Percentiles rank a stretch among this genome's conserved stretches.
phyloP scores from a whole-genome alignment of 106 monocot species.

The Dioscorea alata region DNA sequence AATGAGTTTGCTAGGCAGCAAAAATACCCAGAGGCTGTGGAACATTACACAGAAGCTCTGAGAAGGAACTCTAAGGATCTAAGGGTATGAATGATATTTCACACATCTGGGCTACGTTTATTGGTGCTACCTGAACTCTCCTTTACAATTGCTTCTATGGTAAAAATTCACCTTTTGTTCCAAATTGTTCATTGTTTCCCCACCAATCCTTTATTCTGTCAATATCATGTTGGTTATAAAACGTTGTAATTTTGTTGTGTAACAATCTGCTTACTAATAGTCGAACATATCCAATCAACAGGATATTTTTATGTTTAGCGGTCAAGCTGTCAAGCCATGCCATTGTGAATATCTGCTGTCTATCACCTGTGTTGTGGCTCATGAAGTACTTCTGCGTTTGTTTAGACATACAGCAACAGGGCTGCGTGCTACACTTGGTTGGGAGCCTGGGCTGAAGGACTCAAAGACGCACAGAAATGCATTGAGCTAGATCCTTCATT shows the following conservation, averaged over 20 bases:
- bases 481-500: constrained; percentile 93
- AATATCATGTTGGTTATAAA: too few relatives aligned
- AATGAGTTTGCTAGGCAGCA: constrained; percentile 87
- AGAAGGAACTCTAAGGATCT: constrained; percentile 83
- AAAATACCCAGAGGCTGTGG: constrained; percentile 86
- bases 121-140: too few relatives aligned
- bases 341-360: neutral
- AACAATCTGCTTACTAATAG: too few relatives aligned
- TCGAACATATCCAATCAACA: too few relatives aligned
- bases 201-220: too few relatives aligned
- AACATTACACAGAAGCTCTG: constrained; percentile 87
- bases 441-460: constrained; percentile 76
- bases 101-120: too few relatives aligned
- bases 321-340: too few relatives aligned
- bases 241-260: too few relatives aligned
- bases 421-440: constrained; percentile 94
- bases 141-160: too few relatives aligned
- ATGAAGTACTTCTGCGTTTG: neutral
- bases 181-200: too few relatives aligned
- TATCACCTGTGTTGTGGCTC: neutral
- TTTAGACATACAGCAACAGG: constrained; percentile 86
- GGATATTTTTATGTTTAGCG: too few relatives aligned
- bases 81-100: constrained; percentile 57
- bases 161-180: too few relatives aligned
- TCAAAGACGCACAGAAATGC: constrained; percentile 97